Evolutionary conservation across 2,329 filamentous ascomycete species (phyloP).

Genomic region (Teratosphaeria epicoccoides): DNA sequence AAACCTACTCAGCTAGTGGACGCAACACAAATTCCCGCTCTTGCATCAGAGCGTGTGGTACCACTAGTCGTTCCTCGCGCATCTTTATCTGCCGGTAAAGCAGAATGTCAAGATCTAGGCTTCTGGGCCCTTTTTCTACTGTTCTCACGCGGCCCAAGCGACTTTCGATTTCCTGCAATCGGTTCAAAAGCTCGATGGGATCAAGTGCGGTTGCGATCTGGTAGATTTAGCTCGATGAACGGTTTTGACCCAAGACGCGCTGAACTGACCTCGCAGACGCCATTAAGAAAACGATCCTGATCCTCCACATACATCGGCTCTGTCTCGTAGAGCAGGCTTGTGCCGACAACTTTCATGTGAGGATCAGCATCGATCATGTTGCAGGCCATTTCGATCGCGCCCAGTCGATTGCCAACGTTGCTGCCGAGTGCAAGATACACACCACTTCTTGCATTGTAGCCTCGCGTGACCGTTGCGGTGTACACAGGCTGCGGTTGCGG

Average conservation of each 20-base stretch:
- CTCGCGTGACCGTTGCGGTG: too few species aligned
- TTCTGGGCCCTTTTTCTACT: constrained; percentile 86
- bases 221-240: background rate
- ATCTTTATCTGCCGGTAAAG: constrained; percentile 62
- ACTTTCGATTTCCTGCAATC: constrained; percentile 74
- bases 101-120: constrained; percentile 88
- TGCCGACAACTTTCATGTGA: constrained; percentile 63
- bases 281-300: constrained; percentile 82
- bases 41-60: constrained; percentile 75
- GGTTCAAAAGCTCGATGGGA: constrained; percentile 66
- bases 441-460: background rate
- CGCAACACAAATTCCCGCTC: constrained; percentile 91
- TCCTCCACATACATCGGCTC: constrained; percentile 93
- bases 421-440: constrained; percentile 54
- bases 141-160: constrained; percentile 69
- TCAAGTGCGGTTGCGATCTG: constrained; percentile 71
- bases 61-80: constrained; percentile 59
- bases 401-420: constrained; percentile 78
- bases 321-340: constrained; percentile 88
- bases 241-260: background rate
- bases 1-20: constrained; percentile 43
- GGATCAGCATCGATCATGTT: constrained; percentile 57
- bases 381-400: constrained; percentile 76
- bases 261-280: constrained; percentile 68
- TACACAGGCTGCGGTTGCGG: background rate